Conservation (phyloP, 179 eudicot genomes). For the Spergularia azorica region DNA sequence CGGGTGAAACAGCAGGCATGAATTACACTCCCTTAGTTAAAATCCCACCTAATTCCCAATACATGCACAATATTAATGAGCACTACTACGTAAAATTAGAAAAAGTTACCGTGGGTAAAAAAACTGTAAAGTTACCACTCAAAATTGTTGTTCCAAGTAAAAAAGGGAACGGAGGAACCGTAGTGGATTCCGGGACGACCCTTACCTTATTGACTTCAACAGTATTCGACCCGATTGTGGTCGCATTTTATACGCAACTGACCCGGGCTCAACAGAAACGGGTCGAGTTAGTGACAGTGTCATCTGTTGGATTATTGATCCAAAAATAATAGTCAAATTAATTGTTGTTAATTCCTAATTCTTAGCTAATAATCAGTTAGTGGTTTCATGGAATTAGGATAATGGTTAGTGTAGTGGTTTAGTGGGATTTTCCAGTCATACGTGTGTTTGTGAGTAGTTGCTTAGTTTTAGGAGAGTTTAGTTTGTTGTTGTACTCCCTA, state of each 20-base stretch:
- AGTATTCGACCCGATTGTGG: conserved; percentile 36
- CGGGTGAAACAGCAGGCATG: conserved; percentile 1
- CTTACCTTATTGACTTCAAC: conserved; percentile 48
- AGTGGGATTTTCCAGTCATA: too few relatives aligned
- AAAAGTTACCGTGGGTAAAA: conserved; percentile 51
- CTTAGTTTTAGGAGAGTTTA: too few relatives aligned
- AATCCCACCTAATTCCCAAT: conserved; percentile 16
- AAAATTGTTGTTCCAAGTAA: conserved; percentile 23
- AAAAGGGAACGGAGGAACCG: conserved; percentile 59
- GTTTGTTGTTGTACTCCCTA: too few relatives aligned
- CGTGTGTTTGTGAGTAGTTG: too few relatives aligned
- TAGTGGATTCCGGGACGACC: conserved; percentile 67
- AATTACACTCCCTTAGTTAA: conserved; percentile 47
- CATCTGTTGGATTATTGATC: too few relatives aligned
- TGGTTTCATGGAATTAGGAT: too few relatives aligned
- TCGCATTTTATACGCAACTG: conserved; percentile 46
- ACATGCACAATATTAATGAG: conserved; percentile 15
- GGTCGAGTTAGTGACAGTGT: conserved; percentile 22
- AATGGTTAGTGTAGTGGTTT: too few relatives aligned
- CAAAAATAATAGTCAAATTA: too few relatives aligned
- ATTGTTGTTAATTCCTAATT: too few relatives aligned
- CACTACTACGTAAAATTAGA: conserved; percentile 48
- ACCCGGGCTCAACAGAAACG: conserved; percentile 10
- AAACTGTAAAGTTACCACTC: conserved; percentile 41
- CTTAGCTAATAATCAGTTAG: too few relatives aligned